These are phyloP conservation scores for Nymphaea colorata DNA, from an alignment of 164 flowering plant species.

Conservation along the genomic window DNA sequence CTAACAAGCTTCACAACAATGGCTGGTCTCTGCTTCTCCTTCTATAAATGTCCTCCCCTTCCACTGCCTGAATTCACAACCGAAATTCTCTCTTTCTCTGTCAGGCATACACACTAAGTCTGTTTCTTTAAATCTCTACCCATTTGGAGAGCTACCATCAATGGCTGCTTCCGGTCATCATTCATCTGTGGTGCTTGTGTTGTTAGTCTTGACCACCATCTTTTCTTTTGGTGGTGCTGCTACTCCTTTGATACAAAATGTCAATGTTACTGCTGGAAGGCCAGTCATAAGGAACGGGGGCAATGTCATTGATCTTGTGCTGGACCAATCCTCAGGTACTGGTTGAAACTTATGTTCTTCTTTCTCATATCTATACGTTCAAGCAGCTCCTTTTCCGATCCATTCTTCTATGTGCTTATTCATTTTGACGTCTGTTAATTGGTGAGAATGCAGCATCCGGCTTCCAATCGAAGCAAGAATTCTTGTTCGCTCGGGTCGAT, in stretches of 20 bases:
- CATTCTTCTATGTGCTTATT: too few relatives aligned
- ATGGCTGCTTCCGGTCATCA: too few relatives aligned
- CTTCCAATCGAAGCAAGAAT: background rate
- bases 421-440: background rate
- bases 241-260: background rate
- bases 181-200: too few relatives aligned
- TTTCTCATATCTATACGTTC: too few relatives aligned
- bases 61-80: background rate
- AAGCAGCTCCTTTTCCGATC: too few relatives aligned
- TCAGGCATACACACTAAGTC: too few relatives aligned
- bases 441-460: background rate
- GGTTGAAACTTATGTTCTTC: background rate
- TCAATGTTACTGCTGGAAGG: background rate
- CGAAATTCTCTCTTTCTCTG: too few relatives aligned
- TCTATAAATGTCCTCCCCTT: background rate
- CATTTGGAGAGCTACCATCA: too few relatives aligned
- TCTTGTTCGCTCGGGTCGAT: background rate
- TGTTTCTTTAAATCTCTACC: too few relatives aligned
- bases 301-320: background rate
- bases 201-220: too few relatives aligned
- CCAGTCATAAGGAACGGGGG: background rate
- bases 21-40: background rate
- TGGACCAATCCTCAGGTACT: background rate
- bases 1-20: background rate
- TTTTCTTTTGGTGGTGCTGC: too few relatives aligned